Percentiles rank a stretch among this genome's conserved stretches.
phyloP scores from a whole-genome alignment of 805 yeast species.

The Limtongia smithiae region DNA sequence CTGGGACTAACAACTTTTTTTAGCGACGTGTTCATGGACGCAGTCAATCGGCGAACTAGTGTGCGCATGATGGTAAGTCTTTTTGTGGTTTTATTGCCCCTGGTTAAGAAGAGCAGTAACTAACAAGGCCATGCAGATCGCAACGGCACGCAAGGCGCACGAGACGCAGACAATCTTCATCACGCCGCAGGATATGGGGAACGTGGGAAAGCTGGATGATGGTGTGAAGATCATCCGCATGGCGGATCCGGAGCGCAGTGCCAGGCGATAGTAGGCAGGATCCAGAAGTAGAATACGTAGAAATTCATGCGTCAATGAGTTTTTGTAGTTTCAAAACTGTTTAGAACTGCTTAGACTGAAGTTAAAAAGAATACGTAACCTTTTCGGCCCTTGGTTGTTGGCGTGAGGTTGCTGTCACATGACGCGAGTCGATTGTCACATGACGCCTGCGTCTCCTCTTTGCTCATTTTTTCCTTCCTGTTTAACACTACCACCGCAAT shows the following conservation, averaged over 20 bases:
- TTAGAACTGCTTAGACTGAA: neutral
- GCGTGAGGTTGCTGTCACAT: too few relatives aligned
- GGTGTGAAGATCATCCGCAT: slow-evolving; percentile 41
- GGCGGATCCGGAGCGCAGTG: slow-evolving; percentile 38
- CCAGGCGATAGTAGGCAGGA: too few relatives aligned
- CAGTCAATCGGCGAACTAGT: slow-evolving; percentile 78
- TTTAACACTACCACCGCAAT: neutral
- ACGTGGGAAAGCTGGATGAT: slow-evolving; percentile 60
- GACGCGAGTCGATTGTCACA: too few relatives aligned
- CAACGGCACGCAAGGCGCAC: slow-evolving; percentile 59
- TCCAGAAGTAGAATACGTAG: neutral
- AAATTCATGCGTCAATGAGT: neutral
- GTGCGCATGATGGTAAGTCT: slow-evolving; percentile 54
- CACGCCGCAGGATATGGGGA: slow-evolving; percentile 85
- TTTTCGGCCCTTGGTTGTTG: too few relatives aligned
- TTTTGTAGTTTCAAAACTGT: too few relatives aligned
- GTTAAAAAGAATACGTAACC: neutral
- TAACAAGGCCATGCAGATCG: slow-evolving; percentile 42
- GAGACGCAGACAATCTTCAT: slow-evolving; percentile 85
- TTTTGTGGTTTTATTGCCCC: too few relatives aligned
- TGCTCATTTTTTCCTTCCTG: neutral
- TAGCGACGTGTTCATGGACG: slow-evolving; percentile 92
- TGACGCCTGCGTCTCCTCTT: slow-evolving; percentile 3
- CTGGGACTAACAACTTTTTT: neutral
- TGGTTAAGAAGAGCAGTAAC: too few relatives aligned